phyloP scores from a whole-genome alignment of 73 alveolate genomes.

The Paramecium sexaurelia region DNA sequence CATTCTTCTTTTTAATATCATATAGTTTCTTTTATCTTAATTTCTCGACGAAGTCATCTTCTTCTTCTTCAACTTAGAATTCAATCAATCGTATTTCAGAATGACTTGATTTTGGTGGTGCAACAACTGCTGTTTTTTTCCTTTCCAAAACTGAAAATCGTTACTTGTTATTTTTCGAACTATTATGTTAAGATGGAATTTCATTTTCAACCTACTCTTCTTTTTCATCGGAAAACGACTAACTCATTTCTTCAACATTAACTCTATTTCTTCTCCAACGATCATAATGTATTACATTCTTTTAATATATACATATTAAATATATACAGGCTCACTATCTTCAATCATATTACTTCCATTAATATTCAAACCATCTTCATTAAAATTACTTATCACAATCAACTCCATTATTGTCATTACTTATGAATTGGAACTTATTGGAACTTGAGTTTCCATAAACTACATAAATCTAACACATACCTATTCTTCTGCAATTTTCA shows the following conservation, averaged over 20 bases:
- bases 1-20: slow-evolving; percentile 38
- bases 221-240: neutral
- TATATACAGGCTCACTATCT: slow-evolving; percentile 40
- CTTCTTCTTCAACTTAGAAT: neutral
- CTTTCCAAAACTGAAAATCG: neutral
- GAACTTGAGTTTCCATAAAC: neutral
- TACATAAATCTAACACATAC: neutral
- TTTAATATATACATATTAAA: neutral
- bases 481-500: slow-evolving; percentile 32
- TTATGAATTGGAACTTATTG: neutral
- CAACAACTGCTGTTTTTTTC: neutral
- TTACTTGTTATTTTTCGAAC: neutral
- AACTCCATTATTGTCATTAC: neutral
- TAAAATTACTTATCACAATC: neutral
- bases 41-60: slow-evolving; percentile 44
- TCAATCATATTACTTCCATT: neutral
- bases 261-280: slow-evolving; percentile 62
- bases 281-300: slow-evolving; percentile 1
- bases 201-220: neutral
- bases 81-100: neutral
- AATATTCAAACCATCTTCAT: neutral
- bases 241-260: neutral
- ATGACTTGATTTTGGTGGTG: neutral
- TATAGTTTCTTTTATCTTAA: slow-evolving; percentile 9
- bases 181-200: neutral